Base-by-base conservation (phyloP, 1,284 basidiomycete species). In the Hymenochaete sp. region DNA sequence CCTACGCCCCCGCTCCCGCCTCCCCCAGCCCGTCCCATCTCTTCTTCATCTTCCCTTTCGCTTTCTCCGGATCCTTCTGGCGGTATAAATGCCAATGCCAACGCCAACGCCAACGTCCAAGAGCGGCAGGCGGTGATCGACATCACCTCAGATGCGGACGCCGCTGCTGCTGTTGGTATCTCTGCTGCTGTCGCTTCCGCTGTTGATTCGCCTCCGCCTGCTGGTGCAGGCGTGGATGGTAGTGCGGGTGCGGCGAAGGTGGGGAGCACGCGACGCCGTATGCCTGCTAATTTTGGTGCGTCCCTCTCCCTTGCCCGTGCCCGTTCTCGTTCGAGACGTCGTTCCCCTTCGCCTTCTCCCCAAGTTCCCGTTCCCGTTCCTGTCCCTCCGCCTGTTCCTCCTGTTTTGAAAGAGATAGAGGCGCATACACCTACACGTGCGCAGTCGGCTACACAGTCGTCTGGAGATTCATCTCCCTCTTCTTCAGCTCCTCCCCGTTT, bases 371-470 rank as follows among this genome's bases (percentile, higher is more conserved):
- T n/a, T n/a, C n/a, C n/a, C n/a, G n/a, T n/a, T n/a, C n/a, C n/a
- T n/a, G n/a, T n/a, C n/a, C n/a, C n/a, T n/a, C n/a, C n/a, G n/a
- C n/a, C 79, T 4, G 82, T 75, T 14, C 77, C 68, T 57, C 82
- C 83, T 53, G 82, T 85, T 45, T 73, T 77, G 11, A 77, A 64
- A 56, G 64, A 85, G 49, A 72, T 87, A 57, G 83, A 80, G 78
- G 73, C 79, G 22, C 62, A 83, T 38, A 70, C 72, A 47, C 69
- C 78, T 2, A 65, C 71, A 3, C 29, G 59, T 44, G 51, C 57
- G 39, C 46, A 51, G 3, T 82, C 75, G 13, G 77, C 68, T 57
- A 82, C 83, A 52, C 82, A 85, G 45, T 73, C 77, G 11, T 77
- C 64, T 56, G 64, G n/a, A n/a, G n/a, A n/a, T n/a, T n/a, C n/a